These are phyloP conservation scores for Punica granatum DNA, from an alignment of 345 rosid genomes.

Conservation along the genomic window DNA sequence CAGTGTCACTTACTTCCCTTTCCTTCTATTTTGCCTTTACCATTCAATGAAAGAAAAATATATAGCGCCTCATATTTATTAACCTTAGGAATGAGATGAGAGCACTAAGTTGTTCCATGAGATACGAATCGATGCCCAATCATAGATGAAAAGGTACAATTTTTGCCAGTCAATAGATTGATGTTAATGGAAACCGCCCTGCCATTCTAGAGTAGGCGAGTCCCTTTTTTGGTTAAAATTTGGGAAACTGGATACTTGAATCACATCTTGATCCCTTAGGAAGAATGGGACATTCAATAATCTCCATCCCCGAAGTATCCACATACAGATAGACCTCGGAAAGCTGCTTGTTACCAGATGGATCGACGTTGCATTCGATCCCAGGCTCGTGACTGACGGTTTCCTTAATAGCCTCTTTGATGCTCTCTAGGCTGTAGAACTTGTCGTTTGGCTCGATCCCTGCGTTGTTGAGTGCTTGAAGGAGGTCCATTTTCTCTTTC, in stretches of 20 bases:
- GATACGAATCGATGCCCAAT: too few relatives aligned
- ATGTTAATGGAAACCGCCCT: too few relatives aligned
- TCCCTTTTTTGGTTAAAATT: slow-evolving; percentile 25
- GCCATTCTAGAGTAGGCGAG: too few relatives aligned
- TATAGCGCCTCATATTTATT: too few relatives aligned
- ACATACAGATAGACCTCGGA: slow-evolving; percentile 54
- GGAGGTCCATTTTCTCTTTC: slow-evolving; percentile 44
- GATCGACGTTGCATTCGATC: slow-evolving; percentile 57
- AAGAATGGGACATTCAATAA: slow-evolving; percentile 54
- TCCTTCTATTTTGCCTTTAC: too few relatives aligned
- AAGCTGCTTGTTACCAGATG: slow-evolving; percentile 39
- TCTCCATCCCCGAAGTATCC: slow-evolving; percentile 51
- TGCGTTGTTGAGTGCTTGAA: slow-evolving; percentile 35
- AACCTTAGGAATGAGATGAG: too few relatives aligned
- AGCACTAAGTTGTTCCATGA: too few relatives aligned
- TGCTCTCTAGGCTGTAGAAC: slow-evolving; percentile 32
- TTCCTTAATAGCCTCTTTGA: slow-evolving; percentile 39
- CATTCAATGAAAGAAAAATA: too few relatives aligned
- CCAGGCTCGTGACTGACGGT: slow-evolving; percentile 46
- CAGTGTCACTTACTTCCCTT: too few relatives aligned
- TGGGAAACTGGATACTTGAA: slow-evolving; percentile 47
- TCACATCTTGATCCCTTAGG: slow-evolving; percentile 34
- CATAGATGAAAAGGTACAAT: too few relatives aligned
- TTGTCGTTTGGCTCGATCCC: slow-evolving; percentile 59
- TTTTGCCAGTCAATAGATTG: too few relatives aligned